Evolutionary conservation across 768 basidiomycete genomes (phyloP), one percentile per base, ranked within the genome.

Genomic region (Leucosporidium creatinivorum): DNA sequence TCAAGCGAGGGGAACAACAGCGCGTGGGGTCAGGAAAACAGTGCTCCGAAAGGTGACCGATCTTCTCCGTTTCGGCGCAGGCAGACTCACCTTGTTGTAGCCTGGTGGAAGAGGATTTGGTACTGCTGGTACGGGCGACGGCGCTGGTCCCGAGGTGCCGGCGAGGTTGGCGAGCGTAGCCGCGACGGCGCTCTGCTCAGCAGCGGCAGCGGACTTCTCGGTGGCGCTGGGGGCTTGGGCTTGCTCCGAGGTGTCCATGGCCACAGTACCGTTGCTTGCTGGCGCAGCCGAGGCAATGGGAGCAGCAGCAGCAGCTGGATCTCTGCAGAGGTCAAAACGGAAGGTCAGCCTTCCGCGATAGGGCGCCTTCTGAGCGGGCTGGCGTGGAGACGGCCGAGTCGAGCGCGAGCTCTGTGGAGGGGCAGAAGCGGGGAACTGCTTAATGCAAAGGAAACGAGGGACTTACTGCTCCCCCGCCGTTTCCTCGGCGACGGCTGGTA

Each of bases 21-120:
- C 39, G 39, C 39, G 39, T 44, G 39, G n/a, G 51, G 51, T 52
- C 51, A 52, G 51, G n/a, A 52, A 23, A 52, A n/a, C n/a, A 23
- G 51, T 26, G 12, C 51, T n/a, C 9, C 51, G 51, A n/a, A 44
- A 44, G 39, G 39, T 44, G 39, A 44, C 39, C 26, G 51, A 26
- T 52, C 51, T 52, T n/a, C n/a, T n/a, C 51, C 51, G 39, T 44
- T 44, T 7, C 39, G 39, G 39, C 39, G 39, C 39, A 13, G 39
- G 39, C 47, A 31, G 36, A 15, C 39, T 25, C 7, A 60, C 58
- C 58, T 60, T 60, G 58, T 60, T 60, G 58, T 60, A 60, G 39
- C 58, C 58, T 25, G 58, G 58, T 18, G 58, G 58, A 33, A 60
- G 58, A 26, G 58, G 58, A 23, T 60, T 60, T 4, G 58, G 47